Base-by-base conservation (phyloP, 2,329 filamentous ascomycete genomes). In the Scedosporium aurantiacum region DNA sequence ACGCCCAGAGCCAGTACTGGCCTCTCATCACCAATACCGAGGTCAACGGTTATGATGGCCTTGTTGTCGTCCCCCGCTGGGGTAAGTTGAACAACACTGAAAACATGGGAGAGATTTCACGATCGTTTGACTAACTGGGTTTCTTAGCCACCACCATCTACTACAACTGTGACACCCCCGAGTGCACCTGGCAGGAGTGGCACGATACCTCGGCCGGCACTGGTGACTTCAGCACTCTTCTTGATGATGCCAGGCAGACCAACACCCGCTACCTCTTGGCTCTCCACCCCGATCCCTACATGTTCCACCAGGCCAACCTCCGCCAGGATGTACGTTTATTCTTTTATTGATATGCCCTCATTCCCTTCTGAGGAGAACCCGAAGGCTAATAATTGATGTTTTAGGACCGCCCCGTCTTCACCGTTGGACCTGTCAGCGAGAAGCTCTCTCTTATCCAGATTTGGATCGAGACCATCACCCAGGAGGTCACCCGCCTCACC, bases 251-350 rank as follows among this genome's bases (percentile, higher is more conserved):
- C 59, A 76, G 76, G 58, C 69, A 72, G 4, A 81, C 80, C 56
- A 84, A 82, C 58, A 78, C 80, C 37, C 77, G 82, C 40, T 79
- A 85, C 66, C 72, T 86, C 23, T 75, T 86, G 43, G 78, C 76
- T 12, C 74, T 86, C 5, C 78, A 79, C 64, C 79, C 78, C 64
- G 82, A 83, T 58, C 72, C 76, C 28, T 64, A 79, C 74, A 85
- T 85, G 82, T 84, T 86, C 75, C 84, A 87, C 69, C 83, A 86
- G 71, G 82, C 82, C 62, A 86, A 87, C 67, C 67, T 82, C 63
- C 78, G 82, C 61, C 77, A 79, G 54, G 72, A 6, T 28, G 59
- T 60, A 43, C 55, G 59, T 40, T 23, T 41, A 41, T 21, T 43
- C 10, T 57, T 32, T 40, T 57, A 50, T 27, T 16, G 18, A 40